Evolutionary conservation across 2,329 filamentous ascomycete species (phyloP).

Genomic region (Fusarium annulatum): DNA sequence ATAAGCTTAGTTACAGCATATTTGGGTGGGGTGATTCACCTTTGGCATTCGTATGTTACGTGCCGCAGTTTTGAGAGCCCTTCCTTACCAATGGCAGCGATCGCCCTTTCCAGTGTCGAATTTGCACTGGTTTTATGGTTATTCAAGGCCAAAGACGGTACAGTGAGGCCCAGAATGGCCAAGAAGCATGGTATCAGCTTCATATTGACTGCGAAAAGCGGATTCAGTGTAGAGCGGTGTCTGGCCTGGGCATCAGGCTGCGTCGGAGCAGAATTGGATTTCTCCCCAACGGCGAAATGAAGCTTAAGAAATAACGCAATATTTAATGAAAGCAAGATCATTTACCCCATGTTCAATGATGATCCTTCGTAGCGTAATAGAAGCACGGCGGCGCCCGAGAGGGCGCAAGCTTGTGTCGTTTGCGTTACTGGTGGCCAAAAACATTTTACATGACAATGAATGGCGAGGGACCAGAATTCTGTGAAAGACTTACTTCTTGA

Average conservation of each 20-base stretch:
- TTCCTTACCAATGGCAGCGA: neutral
- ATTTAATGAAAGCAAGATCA: accelerated
- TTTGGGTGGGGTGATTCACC: neutral
- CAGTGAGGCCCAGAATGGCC: accelerated
- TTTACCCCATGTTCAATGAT: neutral
- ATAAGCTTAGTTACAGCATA: neutral
- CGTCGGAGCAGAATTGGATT: neutral
- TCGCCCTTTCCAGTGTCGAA: neutral
- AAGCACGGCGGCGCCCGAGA: accelerated
- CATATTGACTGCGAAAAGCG: neutral
- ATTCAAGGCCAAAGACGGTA: accelerated
- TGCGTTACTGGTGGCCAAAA: neutral
- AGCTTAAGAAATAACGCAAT: accelerated
- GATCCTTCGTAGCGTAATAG: neutral
- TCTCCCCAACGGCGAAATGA: accelerated
- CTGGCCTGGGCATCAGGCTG: accelerated
- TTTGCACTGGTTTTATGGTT: accelerated
- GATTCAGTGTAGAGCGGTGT: neutral
- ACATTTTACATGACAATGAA: neutral
- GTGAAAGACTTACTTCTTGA: accelerated
- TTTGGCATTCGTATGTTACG: neutral
- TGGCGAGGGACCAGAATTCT: too few species aligned
- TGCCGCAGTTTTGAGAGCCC: neutral
- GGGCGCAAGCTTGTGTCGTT: too few species aligned
- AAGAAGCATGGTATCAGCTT: accelerated